A percentile compares a stretch with the other conserved stretches of the same genome.
Conservation (phyloP, 768 basidiomycete species). For the Rhizopogon rudus region DNA sequence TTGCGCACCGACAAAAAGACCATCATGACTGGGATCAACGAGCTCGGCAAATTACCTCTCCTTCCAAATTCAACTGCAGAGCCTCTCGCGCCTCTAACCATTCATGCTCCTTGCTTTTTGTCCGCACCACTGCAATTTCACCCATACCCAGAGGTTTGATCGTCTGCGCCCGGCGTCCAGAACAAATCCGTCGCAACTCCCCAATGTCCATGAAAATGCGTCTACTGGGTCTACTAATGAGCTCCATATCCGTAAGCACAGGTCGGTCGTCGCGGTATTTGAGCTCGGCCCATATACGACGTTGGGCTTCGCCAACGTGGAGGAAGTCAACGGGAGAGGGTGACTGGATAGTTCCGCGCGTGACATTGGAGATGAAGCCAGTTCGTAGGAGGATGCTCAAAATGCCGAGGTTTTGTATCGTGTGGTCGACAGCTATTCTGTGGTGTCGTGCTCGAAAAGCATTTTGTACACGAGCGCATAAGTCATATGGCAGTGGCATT, state of each 20-base stretch:
- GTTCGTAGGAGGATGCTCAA: constrained; percentile 87
- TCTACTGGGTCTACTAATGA: constrained; percentile 82
- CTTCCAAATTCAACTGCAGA: constrained; percentile 65
- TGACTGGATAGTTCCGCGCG: constrained; percentile 65
- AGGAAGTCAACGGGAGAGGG: constrained; percentile 66
- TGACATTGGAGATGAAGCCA: constrained; percentile 81
- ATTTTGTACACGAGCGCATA: constrained; percentile 89
- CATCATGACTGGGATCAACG: constrained; percentile 25
- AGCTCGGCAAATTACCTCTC: constrained; percentile 87
- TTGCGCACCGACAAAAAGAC: background rate
- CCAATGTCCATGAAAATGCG: constrained; percentile 67
- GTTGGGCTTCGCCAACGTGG: constrained; percentile 53
- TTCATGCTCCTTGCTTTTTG: constrained; percentile 62
- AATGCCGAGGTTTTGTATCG: constrained; percentile 86
- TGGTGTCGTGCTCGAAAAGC: constrained; percentile 86
- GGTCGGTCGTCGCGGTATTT: constrained; percentile 92
- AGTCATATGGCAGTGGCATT: constrained; percentile 71
- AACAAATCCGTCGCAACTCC: constrained; percentile 76
- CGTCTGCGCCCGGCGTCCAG: constrained; percentile 75
- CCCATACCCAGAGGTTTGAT: constrained; percentile 86
- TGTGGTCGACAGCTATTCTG: constrained; percentile 73
- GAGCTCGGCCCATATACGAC: constrained; percentile 88
- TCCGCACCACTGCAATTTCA: constrained; percentile 85
- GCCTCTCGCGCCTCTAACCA: constrained; percentile 96
- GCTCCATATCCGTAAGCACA: constrained; percentile 72